These are phyloP conservation scores for Fusarium coicis DNA, from an alignment of 2,329 filamentous ascomycete species.

Conservation along the genomic window DNA sequence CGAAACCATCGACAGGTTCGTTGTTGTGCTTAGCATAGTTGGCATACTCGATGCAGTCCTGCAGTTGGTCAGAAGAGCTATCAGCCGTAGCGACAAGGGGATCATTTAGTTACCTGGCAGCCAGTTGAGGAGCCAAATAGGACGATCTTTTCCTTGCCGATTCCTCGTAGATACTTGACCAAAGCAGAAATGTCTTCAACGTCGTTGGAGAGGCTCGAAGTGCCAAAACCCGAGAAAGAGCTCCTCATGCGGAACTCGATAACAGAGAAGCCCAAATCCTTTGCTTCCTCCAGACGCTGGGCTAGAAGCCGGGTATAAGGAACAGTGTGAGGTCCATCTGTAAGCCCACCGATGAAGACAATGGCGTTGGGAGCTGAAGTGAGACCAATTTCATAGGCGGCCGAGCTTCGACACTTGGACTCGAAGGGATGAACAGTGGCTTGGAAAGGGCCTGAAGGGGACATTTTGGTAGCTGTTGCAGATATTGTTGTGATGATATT, in stretches of 20 bases:
- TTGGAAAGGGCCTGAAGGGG: conserved; percentile 50
- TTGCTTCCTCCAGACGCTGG: conserved; percentile 52
- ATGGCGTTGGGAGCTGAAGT: conserved; percentile 64
- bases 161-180: conserved; percentile 63
- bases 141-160: conserved; percentile 63
- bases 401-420: conserved; percentile 53
- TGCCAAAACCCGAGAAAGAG: conserved; percentile 65
- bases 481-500: background rate
- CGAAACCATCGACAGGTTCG: conserved; percentile 75
- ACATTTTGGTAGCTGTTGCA: conserved; percentile 37
- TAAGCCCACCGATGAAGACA: conserved; percentile 76
- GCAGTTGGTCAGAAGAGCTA: background rate
- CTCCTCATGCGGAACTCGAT: conserved; percentile 68
- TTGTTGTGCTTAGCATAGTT: conserved; percentile 54
- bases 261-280: conserved; percentile 60
- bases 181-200: conserved; percentile 64
- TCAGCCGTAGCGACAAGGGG: background rate
- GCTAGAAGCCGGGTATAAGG: conserved; percentile 64
- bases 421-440: conserved; percentile 60
- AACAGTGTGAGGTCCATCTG: conserved; percentile 75
- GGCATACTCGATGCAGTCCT: conserved; percentile 69
- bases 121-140: conserved; percentile 70
- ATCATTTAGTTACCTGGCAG: conserved; percentile 56
- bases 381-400: conserved; percentile 60
- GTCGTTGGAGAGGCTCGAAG: conserved; percentile 61